Base-by-base conservation (phyloP, 169 alveolate species). In the Babesia divergens region DNA sequence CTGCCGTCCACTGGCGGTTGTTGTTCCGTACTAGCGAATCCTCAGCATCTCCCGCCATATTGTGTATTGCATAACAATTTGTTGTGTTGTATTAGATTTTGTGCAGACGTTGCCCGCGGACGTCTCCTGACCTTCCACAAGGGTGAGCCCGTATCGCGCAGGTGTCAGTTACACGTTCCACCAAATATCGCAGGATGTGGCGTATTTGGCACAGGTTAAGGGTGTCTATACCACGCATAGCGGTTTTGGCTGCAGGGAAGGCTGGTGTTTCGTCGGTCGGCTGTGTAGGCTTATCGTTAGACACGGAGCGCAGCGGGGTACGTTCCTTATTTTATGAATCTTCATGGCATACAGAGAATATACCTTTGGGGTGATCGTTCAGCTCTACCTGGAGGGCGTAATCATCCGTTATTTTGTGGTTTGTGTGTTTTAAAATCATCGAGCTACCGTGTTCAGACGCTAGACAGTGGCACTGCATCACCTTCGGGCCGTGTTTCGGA, bases 401-500 rank as follows among this genome's bases (percentile, higher is more conserved):
- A 11, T 8, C 80, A 59, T 37, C 44, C 64, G 2, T 16, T 77
- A 2, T 65, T 77, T 18, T 34, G 35, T 18, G 70, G 75, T 74
- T 40, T 7, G 62, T 42, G 24, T 16, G 3, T 3, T n/a, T 44
- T 8, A 26, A 20, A 20, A 20, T 1, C 35, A 31, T 24, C n/a
- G 1, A 18, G 0, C 3, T 28, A 6, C 37, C 14, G 0, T 26
- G 26, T 3, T 50, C n/a, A 60, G 81, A 53, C 8, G 55, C 59
- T 7, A 22, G 20, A 6, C 26, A 28, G 11, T 77, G 86, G 72
- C 32, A 34, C 18, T 46, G 59, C 35, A 42, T 77, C 31, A 55
- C 71, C 29, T 77, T 77, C 29, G 86, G 86, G n/a, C 86, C 86
- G 1, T 28, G 34, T 6, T 77, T 77, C 58, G 86, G 86, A 7